Base-by-base conservation (phyloP, 768 basidiomycete species). In the Leccinum variicolor region DNA sequence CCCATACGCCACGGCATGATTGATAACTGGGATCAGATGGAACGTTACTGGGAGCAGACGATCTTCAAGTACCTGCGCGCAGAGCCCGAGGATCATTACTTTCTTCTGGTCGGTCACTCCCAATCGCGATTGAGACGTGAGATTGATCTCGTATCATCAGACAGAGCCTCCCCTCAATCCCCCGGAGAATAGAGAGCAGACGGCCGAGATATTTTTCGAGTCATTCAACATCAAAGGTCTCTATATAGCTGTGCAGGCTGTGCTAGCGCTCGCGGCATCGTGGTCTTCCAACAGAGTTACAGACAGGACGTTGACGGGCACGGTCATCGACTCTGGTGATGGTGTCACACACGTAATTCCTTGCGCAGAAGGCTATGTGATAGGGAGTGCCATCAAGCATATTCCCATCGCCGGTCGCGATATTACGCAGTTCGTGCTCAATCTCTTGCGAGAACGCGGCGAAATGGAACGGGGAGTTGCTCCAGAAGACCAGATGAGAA, bases 31-130 rank as follows among this genome's bases (percentile, higher is more conserved):
- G 93, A 95, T 72, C 86, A 97, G 64, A 98, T 98, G 95, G 96
- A 98, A 73, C 81, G 95, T 28, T 98, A 94, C 76, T 99, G 97
- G 97, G 94, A 97, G 73, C 96, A 99, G 79, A 92, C 90, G 63
- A 98, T 98, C 82, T 99, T 98, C 86, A 98, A 99, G 76, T 98
- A 98, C 77, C 81, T 99, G 59, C 83, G 96, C 56, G 95, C 95
- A 8, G 97, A 99, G 75, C 97, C 97, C 14, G 97, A 98, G 76
- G 96, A 98, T 76, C 97, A 98, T 74, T 91, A 98, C 74, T 98
- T 99, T 76, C 84, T 98, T 50, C 77, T 99, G 69, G 96, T 98
- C 65, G 73, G 94, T 78, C 26, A 13, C 51, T 23, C 39, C 1
- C 17, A 7, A 34, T 59, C 17, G 13, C 14, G 41, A 17, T 9